Percentiles rank a stretch among this genome's conserved stretches.
phyloP scores from a whole-genome alignment of 2,329 filamentous ascomycete genomes.

The Trichoderma semiorbis region DNA sequence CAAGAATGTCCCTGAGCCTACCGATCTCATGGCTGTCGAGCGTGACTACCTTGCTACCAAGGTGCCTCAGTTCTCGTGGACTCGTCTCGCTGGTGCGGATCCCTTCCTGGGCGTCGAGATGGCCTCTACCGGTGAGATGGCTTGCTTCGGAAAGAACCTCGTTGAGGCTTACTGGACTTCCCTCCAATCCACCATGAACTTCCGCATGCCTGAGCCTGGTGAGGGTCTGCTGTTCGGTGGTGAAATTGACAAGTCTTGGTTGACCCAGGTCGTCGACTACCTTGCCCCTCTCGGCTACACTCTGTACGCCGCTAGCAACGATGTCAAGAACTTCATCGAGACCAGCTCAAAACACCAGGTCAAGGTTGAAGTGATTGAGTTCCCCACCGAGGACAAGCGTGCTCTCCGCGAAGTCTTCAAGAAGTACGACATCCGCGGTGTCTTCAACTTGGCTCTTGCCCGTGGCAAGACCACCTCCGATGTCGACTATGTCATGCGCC shows the following conservation, averaged over 20 bases:
- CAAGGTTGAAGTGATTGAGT: conserved; percentile 85
- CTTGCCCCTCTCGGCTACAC: conserved; percentile 90
- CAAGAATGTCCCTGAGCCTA: conserved; percentile 76
- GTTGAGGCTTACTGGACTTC: conserved; percentile 98
- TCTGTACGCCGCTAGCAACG: conserved; percentile 77
- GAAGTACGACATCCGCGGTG: conserved; percentile 93
- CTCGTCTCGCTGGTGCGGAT: conserved; percentile 91
- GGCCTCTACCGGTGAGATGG: conserved; percentile 95
- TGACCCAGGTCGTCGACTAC: conserved; percentile 80
- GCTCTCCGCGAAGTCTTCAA: conserved; percentile 91
- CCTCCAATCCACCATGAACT: conserved; percentile 97
- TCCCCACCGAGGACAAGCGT: conserved; percentile 94
- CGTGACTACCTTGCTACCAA: conserved; percentile 94
- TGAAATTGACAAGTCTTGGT: conserved; percentile 66
- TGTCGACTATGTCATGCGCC: conserved; percentile 96
- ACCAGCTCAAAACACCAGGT: conserved; percentile 62
- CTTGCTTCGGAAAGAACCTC: conserved; percentile 94
- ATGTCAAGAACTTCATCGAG: conserved; percentile 83
- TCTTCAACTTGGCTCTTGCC: conserved; percentile 87
- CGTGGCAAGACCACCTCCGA: conserved; percentile 82
- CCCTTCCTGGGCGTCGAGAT: conserved; percentile 98
- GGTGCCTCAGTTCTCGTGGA: conserved; percentile 99
- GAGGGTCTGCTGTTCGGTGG: conserved; percentile 95
- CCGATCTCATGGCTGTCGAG: conserved; percentile 84
- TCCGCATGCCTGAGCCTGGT: conserved; percentile 90